Evolutionary conservation across 129 eudicot genomes (phyloP), one percentile per base, ranked within the genome.

Genomic region (Artemisia annua): DNA sequence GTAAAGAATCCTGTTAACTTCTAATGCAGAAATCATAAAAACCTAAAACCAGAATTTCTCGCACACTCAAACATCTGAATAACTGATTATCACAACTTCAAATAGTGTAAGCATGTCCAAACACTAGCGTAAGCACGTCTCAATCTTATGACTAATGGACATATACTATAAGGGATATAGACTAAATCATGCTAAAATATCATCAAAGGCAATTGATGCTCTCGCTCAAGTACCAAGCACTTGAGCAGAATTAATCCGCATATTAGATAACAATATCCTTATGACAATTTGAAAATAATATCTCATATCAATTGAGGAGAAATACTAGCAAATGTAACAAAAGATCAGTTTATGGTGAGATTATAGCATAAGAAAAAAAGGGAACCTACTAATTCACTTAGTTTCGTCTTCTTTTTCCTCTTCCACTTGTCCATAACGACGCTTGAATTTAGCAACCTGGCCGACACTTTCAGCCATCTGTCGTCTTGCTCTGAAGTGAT

Each of bases 381-480:
- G 54, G 50, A 24, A 78, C 67, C 22, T 63, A 72, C 52, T 18
- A 13, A 14, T 71, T 80, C 63, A 78, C 78, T 85, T 85, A 51
- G 85, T 13, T 9, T 72, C 78, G 16, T 82, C 76, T 12, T 85
- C 79, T 15, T 79, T 75, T 78, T 79, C 97, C 72, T 82, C 87
- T 67, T 85, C 94, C 69, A 78, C 68, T 75, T 50, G 79, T 18
- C 86, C 94, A 82, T 90, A 95, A 2, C 96, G 92, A 39, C 96
- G 91, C 71, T 90, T 88, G 75, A 86, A 95, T 80, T 91, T 90
- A 43, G 97, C 99, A 75, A 95, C 84, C 81, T 90, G 91, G 3
- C 97, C 97, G 7, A 86, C 65, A 62, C 82, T 86, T 80, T 88
- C 79, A 61, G 99, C 97, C 99, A 88, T 86, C 80, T 90, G 96